phyloP scores from a whole-genome alignment of 2,329 filamentous ascomycete genomes.

The Escovopsis sp. region DNA sequence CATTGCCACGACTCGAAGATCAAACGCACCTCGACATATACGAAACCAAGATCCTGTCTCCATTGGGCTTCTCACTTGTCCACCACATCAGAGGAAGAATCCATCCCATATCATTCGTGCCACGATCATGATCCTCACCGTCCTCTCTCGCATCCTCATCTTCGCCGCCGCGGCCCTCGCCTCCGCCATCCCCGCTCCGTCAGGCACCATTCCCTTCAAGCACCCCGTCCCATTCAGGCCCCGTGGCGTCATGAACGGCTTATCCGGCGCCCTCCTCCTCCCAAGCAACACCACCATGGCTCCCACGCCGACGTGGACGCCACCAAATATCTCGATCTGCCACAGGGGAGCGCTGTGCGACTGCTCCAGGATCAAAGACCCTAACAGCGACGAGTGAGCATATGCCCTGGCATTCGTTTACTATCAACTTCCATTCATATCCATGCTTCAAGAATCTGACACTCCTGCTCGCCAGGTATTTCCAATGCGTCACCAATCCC shows the following conservation, averaged over 20 bases:
- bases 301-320: background rate
- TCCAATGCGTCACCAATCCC: constrained; percentile 14
- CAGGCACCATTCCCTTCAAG: background rate
- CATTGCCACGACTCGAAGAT: too few relatives aligned
- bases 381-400: constrained; percentile 9
- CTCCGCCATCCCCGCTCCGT: constrained; percentile 1
- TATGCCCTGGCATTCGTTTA: background rate
- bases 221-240: background rate
- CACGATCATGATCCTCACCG: background rate
- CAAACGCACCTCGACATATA: too few relatives aligned
- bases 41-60: too few relatives aligned
- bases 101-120: too few relatives aligned
- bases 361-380: constrained; percentile 11
- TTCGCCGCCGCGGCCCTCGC: background rate
- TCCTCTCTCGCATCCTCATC: constrained; percentile 1
- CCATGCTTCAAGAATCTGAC: too few relatives aligned
- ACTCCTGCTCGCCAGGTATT: constrained; percentile 9
- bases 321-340: constrained; percentile 6
- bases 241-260: background rate
- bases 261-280: background rate
- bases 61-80: too few relatives aligned
- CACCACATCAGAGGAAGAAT: too few relatives aligned
- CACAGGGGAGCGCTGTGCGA: constrained; percentile 12
- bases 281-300: background rate
- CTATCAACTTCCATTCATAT: background rate